Conservation (phyloP, 495 filamentous ascomycete genomes). For the Opeltia flavorubescens region DNA sequence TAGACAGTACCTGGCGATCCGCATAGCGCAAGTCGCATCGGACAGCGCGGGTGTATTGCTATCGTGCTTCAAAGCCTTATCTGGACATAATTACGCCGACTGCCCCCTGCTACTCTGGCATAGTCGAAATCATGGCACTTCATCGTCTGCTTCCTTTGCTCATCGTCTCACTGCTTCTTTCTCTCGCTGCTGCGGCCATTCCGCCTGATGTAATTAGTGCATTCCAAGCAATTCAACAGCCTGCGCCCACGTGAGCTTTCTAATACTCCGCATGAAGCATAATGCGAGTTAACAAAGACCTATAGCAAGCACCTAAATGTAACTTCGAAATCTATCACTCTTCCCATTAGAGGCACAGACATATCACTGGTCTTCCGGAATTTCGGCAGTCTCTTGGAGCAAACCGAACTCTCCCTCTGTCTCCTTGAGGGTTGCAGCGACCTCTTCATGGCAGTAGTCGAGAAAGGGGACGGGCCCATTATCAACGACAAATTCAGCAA, state of each 20-base stretch:
- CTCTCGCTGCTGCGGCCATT: background rate
- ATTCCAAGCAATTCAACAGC: background rate
- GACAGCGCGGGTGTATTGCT: too few relatives aligned
- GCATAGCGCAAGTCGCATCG: background rate
- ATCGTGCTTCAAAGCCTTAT: background rate
- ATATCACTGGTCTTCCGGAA: background rate
- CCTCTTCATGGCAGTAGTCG: background rate
- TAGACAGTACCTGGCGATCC: background rate
- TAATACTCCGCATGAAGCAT: background rate
- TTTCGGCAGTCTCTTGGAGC: background rate
- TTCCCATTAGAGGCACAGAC: background rate
- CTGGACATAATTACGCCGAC: background rate
- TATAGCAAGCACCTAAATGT: background rate
- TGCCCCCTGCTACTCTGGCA: background rate
- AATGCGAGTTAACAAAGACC: background rate
- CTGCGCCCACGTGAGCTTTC: background rate
- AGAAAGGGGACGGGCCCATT: background rate
- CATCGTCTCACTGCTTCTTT: background rate
- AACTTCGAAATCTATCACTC: background rate
- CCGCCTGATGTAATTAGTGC: background rate
- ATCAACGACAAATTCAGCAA: background rate
- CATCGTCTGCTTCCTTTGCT: background rate
- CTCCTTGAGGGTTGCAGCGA: background rate
- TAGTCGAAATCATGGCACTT: too few relatives aligned
- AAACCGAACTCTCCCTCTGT: background rate